Base-by-base conservation (phyloP, 768 basidiomycete genomes). In the Lactifluus volemus region DNA sequence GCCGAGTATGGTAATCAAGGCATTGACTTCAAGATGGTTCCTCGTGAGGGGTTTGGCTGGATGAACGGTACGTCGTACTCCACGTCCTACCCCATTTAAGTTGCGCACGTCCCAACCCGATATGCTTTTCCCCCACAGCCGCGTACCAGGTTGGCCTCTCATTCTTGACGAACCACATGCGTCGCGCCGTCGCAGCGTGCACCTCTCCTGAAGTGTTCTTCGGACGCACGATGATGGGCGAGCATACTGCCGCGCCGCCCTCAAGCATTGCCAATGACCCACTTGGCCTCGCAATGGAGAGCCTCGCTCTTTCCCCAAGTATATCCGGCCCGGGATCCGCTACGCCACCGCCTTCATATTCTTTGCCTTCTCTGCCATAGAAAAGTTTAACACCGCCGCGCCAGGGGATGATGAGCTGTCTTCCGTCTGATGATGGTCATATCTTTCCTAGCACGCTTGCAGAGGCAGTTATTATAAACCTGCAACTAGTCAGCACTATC, bases 41-140 rank as follows among this genome's bases (percentile, higher is more conserved):
- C 95, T 53, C 83, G 94, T 14, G 96, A 98, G 74, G 96, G 96
- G 57, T 99, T 98, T 70, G 96, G 96, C 9, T 98, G 94, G 96
- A 97, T 94, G 89, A 96, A 96, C 64, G 80, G 92, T 92, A 68
- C 62, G 85, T 76, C 11, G 34, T 1, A 32, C 15, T 42, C 39
- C 11, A 1, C 47, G 15, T 38, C 30, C 38, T 2, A 0, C 25
- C 41, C 21, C 41, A 41, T 30, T 10, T 36, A 14, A n/a, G 15
- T 36, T 41, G 55, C n/a, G 14, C 7, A 17, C 25, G 32, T 61
- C 44, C n/a, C 58, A 44, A 57, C 59, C 48, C 51, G 29, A 41
- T 39, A 9, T 25, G 2, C 54, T 41, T 53, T 58, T 42, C 42
- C 19, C 8, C 44, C 61, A 45, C 67, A 93, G 91, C 95, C 66